Base-by-base conservation (phyloP, 2,329 filamentous ascomycete genomes). In the Stylonectria norvegica region DNA sequence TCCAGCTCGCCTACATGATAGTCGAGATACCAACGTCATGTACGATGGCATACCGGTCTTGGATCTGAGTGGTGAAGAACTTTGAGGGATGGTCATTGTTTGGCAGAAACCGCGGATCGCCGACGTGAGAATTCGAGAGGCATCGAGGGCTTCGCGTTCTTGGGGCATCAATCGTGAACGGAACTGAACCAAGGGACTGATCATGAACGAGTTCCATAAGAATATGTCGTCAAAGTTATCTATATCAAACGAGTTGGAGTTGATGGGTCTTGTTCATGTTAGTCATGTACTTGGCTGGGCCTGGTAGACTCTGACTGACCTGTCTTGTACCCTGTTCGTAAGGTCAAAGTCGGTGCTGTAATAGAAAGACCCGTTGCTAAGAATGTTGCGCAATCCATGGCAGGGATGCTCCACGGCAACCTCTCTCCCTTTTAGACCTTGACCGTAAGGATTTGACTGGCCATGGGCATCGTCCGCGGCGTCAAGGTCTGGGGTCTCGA, bases 161-260 rank as follows among this genome's bases (percentile, higher is more conserved):
- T 79, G 76, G 5, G 79, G 77, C 45, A 88, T 78, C 33, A 98
- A 74, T 14, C 87, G 79, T 20, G 85, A 89, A 30, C 93, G 83
- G 62, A 98, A 97, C 61, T 89, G 79, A 20, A 96, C 83, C 38
- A 98, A 73, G 5, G 93, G 90, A 49, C 86, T 84, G 56, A 98
- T 95, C 89, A 98, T 96, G 67, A 94, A 96, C 4, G 89, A 94
- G 60, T 98, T 98, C 93, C 93, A 98, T 14, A 98, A 69, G 60
- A 95, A 96, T 1, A 86, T 85, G 57, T 89, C 85, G 63, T 98
- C 89, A 47, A 97, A 82, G 57, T 88, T 93, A 60, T 95, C 89
- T 45, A 96, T 89, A 48, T 95, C 87, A 48, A 97, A 90, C 1
- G 85, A 82, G 31, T 82, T 76, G 15, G 80, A 80, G 60, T 91